Evolutionary conservation across 805 yeast species (phyloP), one percentile per base, ranked within the genome.

Genomic region (Kuraishia floccosa): DNA sequence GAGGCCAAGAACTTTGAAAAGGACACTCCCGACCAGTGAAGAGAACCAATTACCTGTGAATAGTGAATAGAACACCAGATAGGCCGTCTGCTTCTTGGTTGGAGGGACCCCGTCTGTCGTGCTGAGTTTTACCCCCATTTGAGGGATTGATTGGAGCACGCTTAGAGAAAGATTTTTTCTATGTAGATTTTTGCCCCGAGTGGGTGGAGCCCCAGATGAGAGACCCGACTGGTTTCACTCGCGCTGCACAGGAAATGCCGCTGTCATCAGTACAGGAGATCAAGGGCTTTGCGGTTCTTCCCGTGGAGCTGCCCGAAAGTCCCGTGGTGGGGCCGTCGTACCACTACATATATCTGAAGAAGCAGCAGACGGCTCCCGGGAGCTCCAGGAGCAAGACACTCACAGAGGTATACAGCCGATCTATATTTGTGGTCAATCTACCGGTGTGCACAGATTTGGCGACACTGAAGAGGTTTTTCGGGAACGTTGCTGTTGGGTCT

Each of bases 371-470:
- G 16, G n/a, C n/a, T n/a, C n/a, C n/a, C n/a, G n/a, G n/a, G n/a
- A 54, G 34, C 6, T 17, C 38, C 38, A 35, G 28, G 40, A 56
- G 63, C 27, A 47, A 52, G 25, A 58, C 58, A 31, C 60, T 58
- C 21, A 52, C 58, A 3, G 65, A 66, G 21, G 52, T 64, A 14
- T 53, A 49, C 13, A 66, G 68, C 31, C 60, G 81, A 31, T 65
- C 81, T 18, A 51, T 87, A n/a, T 87, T 87, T 54, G 49, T 79
- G 5, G 72, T 80, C 35, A 86, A 87, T 47, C 55, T 85, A 25
- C 96, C 96, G 2, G 55, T 77, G 15, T 65, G 68, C 35, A 64
- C 85, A 5, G 61, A 65, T 16, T 44, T 70, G 11, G 60, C 64
- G 26, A 58, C 59, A 22, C 47, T 85, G 29, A 77, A 72, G 44